Conservation (phyloP, 768 basidiomycete genomes). For the Tulasnella sp. region DNA sequence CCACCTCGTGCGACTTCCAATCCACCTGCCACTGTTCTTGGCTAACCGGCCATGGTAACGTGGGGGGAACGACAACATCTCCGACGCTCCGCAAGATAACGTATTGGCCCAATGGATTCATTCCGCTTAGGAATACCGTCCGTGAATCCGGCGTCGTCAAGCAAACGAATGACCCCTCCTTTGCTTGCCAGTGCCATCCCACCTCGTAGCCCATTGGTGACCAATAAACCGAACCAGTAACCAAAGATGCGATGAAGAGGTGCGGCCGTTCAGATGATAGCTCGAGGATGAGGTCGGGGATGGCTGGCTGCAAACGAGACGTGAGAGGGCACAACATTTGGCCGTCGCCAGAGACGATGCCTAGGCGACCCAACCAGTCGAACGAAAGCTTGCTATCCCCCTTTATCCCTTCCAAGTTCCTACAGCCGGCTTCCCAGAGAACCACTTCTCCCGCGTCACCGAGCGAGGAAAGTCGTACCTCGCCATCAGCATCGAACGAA, state of each 20-base stretch:
- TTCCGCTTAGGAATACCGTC: slow-evolving; percentile 27
- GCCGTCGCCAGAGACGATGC: slow-evolving; percentile 27
- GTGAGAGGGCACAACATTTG: slow-evolving; percentile 21
- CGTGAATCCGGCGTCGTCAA: neutral
- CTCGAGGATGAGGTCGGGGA: slow-evolving; percentile 13
- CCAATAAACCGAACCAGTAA: slow-evolving; percentile 29
- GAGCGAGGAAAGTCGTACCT: slow-evolving; percentile 11
- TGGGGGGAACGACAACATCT: slow-evolving; percentile 3
- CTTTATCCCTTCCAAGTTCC: neutral
- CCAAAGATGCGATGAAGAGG: slow-evolving; percentile 25
- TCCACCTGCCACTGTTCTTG: slow-evolving; percentile 29
- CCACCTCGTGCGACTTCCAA: slow-evolving; percentile 32
- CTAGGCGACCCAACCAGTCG: slow-evolving; percentile 12
- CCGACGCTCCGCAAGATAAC: slow-evolving; percentile 28
- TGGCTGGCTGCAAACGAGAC: slow-evolving; percentile 6
- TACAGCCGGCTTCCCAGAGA: slow-evolving; percentile 27
- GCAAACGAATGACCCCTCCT: slow-evolving; percentile 10
- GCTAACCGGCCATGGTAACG: slow-evolving; percentile 30
- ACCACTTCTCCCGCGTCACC: neutral
- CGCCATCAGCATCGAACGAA: slow-evolving; percentile 29
- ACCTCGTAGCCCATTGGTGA: slow-evolving; percentile 29
- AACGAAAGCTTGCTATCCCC: slow-evolving; percentile 18
- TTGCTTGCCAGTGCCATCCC: slow-evolving; percentile 1
- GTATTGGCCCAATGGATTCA: slow-evolving; percentile 33
- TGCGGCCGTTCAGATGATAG: slow-evolving; percentile 32